Percentiles rank a stretch among this genome's conserved stretches.
phyloP scores from a whole-genome alignment of 2,329 filamentous ascomycete genomes.

The Sclerotinia subarctica region DNA sequence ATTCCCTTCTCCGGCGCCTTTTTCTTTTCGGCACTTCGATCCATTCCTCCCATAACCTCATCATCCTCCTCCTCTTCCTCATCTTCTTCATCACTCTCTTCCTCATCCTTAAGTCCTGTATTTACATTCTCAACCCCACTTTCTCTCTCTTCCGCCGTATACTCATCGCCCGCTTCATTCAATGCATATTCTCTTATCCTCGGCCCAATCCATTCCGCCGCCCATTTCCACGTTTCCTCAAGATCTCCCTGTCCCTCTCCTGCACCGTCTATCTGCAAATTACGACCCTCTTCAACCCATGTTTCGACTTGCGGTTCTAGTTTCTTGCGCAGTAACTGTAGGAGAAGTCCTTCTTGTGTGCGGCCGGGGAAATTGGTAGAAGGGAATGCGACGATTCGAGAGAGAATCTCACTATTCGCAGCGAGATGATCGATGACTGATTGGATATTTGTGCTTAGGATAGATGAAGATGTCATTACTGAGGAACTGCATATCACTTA shows the following conservation, averaged over 20 bases:
- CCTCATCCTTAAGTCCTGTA: slow-evolving; percentile 62
- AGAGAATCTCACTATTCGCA: slow-evolving; percentile 65
- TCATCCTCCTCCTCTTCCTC: slow-evolving; percentile 49
- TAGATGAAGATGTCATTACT: slow-evolving; percentile 67
- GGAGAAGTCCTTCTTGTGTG: slow-evolving; percentile 62
- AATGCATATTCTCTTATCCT: slow-evolving; percentile 44
- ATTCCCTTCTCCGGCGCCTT: slow-evolving; percentile 20
- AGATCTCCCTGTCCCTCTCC: slow-evolving; percentile 45
- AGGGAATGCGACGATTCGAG: slow-evolving; percentile 69
- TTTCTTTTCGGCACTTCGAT: slow-evolving; percentile 27
- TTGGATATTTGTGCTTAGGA: slow-evolving; percentile 67
- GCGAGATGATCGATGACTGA: slow-evolving; percentile 63
- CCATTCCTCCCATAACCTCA: slow-evolving; percentile 50
- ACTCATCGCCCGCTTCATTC: slow-evolving; percentile 59
- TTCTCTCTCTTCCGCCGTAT: slow-evolving; percentile 67
- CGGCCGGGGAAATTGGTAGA: slow-evolving; percentile 71
- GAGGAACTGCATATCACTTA: slow-evolving; percentile 52
- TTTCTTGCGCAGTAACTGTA: slow-evolving; percentile 76
- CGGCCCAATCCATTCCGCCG: slow-evolving; percentile 42
- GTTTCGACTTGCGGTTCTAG: slow-evolving; percentile 74
- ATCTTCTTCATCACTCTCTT: slow-evolving; percentile 56
- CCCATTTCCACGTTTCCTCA: slow-evolving; percentile 53
- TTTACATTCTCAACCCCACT: slow-evolving; percentile 65
- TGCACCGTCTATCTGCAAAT: slow-evolving; percentile 37
- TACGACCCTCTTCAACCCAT: slow-evolving; percentile 63